Percentiles rank a stretch among this genome's conserved stretches.
Evolutionary conservation across 768 basidiomycete genomes (phyloP).

Genomic region (Trametes meyenii): DNA sequence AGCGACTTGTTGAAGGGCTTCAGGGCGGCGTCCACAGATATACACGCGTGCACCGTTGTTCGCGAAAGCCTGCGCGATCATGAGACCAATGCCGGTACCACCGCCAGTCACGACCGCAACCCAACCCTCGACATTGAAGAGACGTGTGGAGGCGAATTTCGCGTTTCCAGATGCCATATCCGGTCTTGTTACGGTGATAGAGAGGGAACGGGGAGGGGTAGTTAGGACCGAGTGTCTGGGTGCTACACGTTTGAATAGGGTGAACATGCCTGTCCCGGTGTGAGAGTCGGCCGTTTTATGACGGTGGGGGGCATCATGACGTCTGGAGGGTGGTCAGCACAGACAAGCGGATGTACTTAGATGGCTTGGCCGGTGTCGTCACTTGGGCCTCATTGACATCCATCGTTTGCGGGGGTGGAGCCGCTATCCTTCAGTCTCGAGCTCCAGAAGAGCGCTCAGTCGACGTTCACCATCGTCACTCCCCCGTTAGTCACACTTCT

Average conservation of each 20-base stretch:
- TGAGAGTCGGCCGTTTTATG: constrained; percentile 1
- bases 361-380: neutral
- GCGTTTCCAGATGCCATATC: constrained; percentile 24
- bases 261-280: neutral
- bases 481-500: no score
- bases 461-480: no score
- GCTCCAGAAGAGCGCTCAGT: no score
- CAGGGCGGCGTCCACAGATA: constrained; percentile 40
- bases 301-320: neutral
- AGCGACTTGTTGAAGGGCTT: constrained; percentile 35
- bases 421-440: no score
- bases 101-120: constrained; percentile 34
- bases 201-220: neutral
- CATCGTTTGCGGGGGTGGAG: neutral
- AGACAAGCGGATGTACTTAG: neutral
- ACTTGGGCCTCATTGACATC: neutral
- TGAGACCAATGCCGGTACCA: constrained; percentile 44
- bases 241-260: constrained; percentile 6
- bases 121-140: constrained; percentile 37
- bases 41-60: constrained; percentile 47
- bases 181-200: neutral
- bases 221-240: constrained; percentile 1
- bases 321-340: neutral
- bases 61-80: constrained; percentile 46
- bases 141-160: constrained; percentile 24